Evolutionary conservation across 1,284 basidiomycete genomes (phyloP), one percentile per base, ranked within the genome.

Genomic region (Leccinum pachyderme): DNA sequence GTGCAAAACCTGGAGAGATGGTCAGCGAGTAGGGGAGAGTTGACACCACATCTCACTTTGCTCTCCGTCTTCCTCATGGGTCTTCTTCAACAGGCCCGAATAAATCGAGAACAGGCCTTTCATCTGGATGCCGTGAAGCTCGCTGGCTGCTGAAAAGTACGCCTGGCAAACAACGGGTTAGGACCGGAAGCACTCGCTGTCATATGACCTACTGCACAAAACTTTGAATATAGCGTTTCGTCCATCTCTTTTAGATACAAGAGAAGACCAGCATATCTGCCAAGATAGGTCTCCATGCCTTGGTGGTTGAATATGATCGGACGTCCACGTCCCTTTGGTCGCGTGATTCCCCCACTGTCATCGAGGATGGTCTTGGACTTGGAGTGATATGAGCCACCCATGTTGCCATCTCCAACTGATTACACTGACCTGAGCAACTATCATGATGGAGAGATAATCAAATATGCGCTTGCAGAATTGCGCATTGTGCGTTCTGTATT

Each of bases 211-310:
- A 96, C 94, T 49, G 87, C 89, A 67, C 93, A 97, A 32, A 96
- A 73, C 66, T 89, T 91, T 44, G 85, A 88, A 70, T 96, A 97
- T 28, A 87, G 72, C 51, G 72, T 74, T 69, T 95, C 91, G 56
- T 95, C 93, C 86, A 97, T 95, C 75, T 99, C 96, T 69, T 95
- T 95, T 60, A 98, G 75, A 68, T 96, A 99, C 13, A 98, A 78
- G 73, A 98, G 85, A 48, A 99, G 71, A 2, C 95, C 95, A 47
- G 89, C 86, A 71, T 98, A 98, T 48, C 87, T 81, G 27, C 91
- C 93, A 9, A 98, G 81, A 66, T 91, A 90, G 28, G 80, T 78
- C 66, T 98, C 93, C 69, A 98, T 78, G 12, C 81, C 77, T 51
- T 78, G 76, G 69, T 96, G 94, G 5, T 81, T 76, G 7, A 79